Evolutionary conservation across 768 basidiomycete genomes (phyloP).

Genomic region (Mycena amicta): DNA sequence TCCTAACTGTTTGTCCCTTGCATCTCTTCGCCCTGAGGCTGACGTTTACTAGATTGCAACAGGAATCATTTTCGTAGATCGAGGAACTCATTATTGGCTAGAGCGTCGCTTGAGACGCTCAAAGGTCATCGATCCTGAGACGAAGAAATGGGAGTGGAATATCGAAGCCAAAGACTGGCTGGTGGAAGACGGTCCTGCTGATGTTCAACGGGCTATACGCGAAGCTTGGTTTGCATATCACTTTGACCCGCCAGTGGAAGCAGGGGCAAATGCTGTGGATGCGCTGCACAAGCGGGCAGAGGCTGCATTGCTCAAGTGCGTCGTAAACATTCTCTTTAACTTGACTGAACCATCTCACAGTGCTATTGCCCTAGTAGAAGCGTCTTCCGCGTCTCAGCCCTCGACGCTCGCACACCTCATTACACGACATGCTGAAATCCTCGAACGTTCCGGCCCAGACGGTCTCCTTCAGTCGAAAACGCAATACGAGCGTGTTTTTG

Average conservation of each 20-base stretch:
- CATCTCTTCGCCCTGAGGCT: neutral
- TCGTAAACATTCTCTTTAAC: too few relatives aligned
- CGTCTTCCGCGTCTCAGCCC: constrained; percentile 44
- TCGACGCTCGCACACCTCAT: constrained; percentile 59
- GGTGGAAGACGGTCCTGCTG: constrained; percentile 56
- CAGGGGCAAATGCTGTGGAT: constrained; percentile 50
- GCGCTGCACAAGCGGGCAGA: constrained; percentile 58
- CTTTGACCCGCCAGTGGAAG: constrained; percentile 5
- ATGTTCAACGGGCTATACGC: constrained; percentile 57
- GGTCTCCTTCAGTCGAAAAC: constrained; percentile 56
- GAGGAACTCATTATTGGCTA: constrained; percentile 27
- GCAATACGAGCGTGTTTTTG: constrained; percentile 63
- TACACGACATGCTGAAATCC: constrained; percentile 51
- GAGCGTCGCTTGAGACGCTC: constrained; percentile 49
- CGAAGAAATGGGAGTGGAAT: constrained; percentile 69
- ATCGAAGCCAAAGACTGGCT: constrained; percentile 64
- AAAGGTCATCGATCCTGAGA: constrained; percentile 46
- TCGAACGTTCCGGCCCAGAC: constrained; percentile 63
- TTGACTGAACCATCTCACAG: too few relatives aligned
- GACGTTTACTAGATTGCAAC: constrained; percentile 1
- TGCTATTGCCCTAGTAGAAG: constrained; percentile 50
- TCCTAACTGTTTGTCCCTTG: neutral
- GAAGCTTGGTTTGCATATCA: constrained; percentile 73
- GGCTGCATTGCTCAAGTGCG: constrained; percentile 44
- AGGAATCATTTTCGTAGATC: neutral